phyloP scores from a whole-genome alignment of 169 alveolate species.

The Plasmodium gonderi region DNA sequence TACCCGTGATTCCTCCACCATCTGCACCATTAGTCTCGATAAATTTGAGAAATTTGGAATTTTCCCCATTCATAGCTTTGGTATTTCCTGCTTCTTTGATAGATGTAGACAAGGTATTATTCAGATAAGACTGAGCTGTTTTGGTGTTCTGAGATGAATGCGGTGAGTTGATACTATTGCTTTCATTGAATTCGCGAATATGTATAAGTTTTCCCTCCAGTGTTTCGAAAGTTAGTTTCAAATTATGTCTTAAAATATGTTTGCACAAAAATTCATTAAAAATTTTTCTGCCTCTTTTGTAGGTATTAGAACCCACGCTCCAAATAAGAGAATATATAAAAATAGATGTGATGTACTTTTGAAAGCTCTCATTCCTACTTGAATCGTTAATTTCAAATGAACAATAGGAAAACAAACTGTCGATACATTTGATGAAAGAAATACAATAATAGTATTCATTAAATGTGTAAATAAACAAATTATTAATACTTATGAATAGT shows the following conservation, averaged over 20 bases:
- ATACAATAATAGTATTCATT: conserved; percentile 72
- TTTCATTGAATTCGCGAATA: conserved; percentile 2
- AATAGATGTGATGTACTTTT: conserved; percentile 55
- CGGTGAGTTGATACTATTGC: not conserved
- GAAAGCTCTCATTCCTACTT: conserved; percentile 42
- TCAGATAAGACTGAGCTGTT: no score
- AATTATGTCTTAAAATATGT: conserved; percentile 49
- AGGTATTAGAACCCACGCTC: conserved; percentile 72
- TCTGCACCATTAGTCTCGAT: no score
- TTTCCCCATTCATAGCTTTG: no score
- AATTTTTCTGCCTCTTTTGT: conserved; percentile 70
- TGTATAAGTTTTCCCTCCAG: conserved; percentile 35
- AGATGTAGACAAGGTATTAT: no score
- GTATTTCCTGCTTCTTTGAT: no score
- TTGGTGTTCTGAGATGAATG: no score
- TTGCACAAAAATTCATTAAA: conserved; percentile 48
- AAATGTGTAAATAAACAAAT: conserved; percentile 57
- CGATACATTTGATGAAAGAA: conserved; percentile 50
- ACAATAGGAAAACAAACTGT: conserved; percentile 63
- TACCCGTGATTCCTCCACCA: no score
- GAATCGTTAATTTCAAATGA: conserved; percentile 53
- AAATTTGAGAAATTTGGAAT: no score
- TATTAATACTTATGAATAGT: conserved; percentile 43
- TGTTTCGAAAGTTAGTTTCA: conserved; percentile 57
- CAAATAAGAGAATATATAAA: conserved; percentile 60